These are phyloP conservation scores for Starmera quercuum DNA, from an alignment of 805 yeast genomes.

Conservation along the genomic window DNA sequence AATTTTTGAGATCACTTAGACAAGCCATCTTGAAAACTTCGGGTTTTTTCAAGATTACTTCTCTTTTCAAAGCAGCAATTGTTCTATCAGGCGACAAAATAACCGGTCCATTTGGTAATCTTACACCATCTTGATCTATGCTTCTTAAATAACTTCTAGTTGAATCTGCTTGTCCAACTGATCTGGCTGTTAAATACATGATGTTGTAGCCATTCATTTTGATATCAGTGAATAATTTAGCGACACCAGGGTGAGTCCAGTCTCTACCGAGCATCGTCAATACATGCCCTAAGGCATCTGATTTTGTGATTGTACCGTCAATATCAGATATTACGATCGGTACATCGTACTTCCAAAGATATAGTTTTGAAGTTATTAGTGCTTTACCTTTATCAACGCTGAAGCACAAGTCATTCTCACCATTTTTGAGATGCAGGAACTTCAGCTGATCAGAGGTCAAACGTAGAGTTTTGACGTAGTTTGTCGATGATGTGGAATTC, in stretches of 20 bases:
- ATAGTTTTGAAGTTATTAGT: conserved; percentile 62
- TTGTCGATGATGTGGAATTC: conserved; percentile 14
- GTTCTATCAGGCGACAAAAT: conserved; percentile 93
- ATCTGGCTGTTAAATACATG: conserved; percentile 87
- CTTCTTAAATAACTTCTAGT: conserved; percentile 79
- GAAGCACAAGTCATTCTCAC: conserved; percentile 73
- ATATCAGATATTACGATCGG: conserved; percentile 96
- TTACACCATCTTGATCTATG: conserved; percentile 67
- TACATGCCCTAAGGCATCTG: conserved; percentile 96
- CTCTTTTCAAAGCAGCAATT: conserved; percentile 88
- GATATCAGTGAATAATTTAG: conserved; percentile 84
- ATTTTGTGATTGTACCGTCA: conserved; percentile 96
- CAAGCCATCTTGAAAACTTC: conserved; percentile 99
- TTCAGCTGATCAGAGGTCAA: conserved; percentile 85
- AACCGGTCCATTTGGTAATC: conserved; percentile 86
- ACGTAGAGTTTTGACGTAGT: conserved; percentile 79
- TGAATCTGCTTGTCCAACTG: conserved; percentile 91
- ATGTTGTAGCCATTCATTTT: conserved; percentile 83
- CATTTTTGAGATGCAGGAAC: conserved; percentile 63
- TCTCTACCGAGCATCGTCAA: conserved; percentile 89
- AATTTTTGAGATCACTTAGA: conserved; percentile 70
- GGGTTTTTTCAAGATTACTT: conserved; percentile 89
- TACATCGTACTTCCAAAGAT: conserved; percentile 72
- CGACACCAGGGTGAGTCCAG: conserved; percentile 98
- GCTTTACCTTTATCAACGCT: conserved; percentile 82